phyloP scores from a whole-genome alignment of 164 flowering plant species.

The Protea cynaroides region DNA sequence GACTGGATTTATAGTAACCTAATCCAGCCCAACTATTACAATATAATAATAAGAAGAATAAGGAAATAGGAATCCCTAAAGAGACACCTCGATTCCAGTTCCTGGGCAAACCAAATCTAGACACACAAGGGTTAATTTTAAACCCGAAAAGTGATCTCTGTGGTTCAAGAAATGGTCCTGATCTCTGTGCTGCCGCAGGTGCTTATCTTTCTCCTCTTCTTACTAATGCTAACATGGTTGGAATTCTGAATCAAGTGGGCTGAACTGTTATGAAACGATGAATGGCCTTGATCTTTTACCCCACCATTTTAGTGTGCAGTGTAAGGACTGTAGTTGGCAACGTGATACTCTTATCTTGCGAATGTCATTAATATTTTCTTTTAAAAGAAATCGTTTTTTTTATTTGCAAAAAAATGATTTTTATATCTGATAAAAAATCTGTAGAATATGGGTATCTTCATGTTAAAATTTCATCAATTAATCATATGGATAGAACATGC shows the following conservation, averaged over 20 bases:
- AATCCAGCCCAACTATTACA: too few relatives aligned
- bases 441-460: background rate
- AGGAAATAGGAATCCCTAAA: background rate
- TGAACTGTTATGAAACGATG: background rate
- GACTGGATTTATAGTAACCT: too few relatives aligned
- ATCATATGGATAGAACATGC: background rate
- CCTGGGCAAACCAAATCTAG: too few relatives aligned
- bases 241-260: background rate
- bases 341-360: background rate
- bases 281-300: background rate
- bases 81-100: too few relatives aligned
- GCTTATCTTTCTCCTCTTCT: too few relatives aligned
- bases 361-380: background rate
- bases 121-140: too few relatives aligned
- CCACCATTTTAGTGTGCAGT: background rate
- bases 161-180: too few relatives aligned
- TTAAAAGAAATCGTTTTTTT: background rate
- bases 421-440: background rate
- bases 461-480: background rate
- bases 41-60: background rate
- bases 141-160: too few relatives aligned
- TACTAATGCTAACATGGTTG: background rate
- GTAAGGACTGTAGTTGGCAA: background rate
- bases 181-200: too few relatives aligned
- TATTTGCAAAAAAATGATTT: background rate